Evolutionary conservation across 371 early-diverging fungal genomes (phyloP).

Genomic region (Apophysomyces ossiformis): DNA sequence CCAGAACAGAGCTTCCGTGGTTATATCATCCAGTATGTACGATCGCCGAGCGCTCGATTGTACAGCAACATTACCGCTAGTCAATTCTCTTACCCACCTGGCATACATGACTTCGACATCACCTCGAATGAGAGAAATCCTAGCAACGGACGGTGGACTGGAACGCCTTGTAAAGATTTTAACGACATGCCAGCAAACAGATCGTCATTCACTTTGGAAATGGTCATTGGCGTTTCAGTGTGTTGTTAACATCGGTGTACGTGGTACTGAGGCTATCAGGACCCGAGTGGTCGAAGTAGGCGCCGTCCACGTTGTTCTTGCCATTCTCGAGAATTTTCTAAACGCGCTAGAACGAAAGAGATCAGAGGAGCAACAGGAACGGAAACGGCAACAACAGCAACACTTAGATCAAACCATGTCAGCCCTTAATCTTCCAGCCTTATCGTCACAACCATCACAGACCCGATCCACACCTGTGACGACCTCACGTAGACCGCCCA

Average conservation of each 20-base stretch:
- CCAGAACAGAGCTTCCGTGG: constrained; percentile 76
- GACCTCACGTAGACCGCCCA: constrained; percentile 27
- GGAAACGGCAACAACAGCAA: constrained; percentile 20
- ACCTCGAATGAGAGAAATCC: constrained; percentile 75
- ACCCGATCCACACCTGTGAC: constrained; percentile 34
- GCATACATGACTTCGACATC: constrained; percentile 81
- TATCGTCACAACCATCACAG: constrained; percentile 28
- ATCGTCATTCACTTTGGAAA: constrained; percentile 73
- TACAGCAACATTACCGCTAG: constrained; percentile 81
- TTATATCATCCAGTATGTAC: constrained; percentile 77
- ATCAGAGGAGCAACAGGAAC: constrained; percentile 60
- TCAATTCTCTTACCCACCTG: constrained; percentile 84
- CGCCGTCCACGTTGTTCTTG: constrained; percentile 75
- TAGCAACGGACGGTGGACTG: constrained; percentile 87
- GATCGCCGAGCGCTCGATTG: constrained; percentile 89
- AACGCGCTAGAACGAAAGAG: constrained; percentile 60
- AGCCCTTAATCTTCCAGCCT: constrained; percentile 21
- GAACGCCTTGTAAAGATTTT: constrained; percentile 83
- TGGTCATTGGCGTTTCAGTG: constrained; percentile 84
- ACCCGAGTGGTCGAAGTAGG: constrained; percentile 85
- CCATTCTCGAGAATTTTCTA: constrained; percentile 74
- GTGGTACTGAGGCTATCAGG: constrained; percentile 79
- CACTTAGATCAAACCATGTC: constrained; percentile 14
- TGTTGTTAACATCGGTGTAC: constrained; percentile 81
- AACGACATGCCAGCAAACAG: constrained; percentile 55